Evolutionary conservation across 345 rosid species (phyloP).

Genomic region (Lumnitzera racemosa): DNA sequence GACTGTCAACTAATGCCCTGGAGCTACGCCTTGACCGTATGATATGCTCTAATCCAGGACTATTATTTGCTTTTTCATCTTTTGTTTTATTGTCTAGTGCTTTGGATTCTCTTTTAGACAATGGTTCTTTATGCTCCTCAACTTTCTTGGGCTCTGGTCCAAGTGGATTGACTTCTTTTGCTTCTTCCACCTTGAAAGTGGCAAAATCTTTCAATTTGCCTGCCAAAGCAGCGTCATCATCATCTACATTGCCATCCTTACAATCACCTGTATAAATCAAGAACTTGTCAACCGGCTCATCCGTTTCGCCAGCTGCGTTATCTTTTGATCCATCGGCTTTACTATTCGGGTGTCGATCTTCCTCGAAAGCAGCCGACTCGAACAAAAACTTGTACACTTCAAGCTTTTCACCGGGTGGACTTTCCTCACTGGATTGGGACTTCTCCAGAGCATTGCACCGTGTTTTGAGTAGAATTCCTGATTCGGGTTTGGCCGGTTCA

Average conservation of each 20-base stretch:
- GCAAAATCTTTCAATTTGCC: neutral
- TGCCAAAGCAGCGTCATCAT: neutral
- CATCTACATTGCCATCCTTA: neutral
- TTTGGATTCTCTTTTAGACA: conserved; percentile 46
- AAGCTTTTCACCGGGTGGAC: conserved; percentile 28
- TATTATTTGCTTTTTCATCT: conserved; percentile 4
- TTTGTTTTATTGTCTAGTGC: conserved; percentile 10
- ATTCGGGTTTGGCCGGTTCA: no score
- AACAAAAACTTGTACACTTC: conserved; percentile 54
- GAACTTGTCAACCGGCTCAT: conserved; percentile 11
- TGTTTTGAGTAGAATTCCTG: no score
- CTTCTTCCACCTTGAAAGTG: conserved; percentile 21
- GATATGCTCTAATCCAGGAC: conserved; percentile 3
- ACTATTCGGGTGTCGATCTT: conserved; percentile 10
- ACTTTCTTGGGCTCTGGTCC: conserved; percentile 35
- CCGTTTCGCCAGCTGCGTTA: conserved; percentile 10
- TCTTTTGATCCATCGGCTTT: neutral
- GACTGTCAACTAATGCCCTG: neutral
- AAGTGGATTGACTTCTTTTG: conserved; percentile 38
- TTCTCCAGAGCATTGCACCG: no score
- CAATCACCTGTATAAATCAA: conserved; percentile 6
- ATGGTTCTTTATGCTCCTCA: conserved; percentile 14
- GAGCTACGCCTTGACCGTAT: neutral
- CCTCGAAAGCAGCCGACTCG: conserved; percentile 27
- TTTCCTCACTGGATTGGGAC: neutral